Base-by-base conservation (phyloP, 768 basidiomycete genomes). In the Mycena rosella region DNA sequence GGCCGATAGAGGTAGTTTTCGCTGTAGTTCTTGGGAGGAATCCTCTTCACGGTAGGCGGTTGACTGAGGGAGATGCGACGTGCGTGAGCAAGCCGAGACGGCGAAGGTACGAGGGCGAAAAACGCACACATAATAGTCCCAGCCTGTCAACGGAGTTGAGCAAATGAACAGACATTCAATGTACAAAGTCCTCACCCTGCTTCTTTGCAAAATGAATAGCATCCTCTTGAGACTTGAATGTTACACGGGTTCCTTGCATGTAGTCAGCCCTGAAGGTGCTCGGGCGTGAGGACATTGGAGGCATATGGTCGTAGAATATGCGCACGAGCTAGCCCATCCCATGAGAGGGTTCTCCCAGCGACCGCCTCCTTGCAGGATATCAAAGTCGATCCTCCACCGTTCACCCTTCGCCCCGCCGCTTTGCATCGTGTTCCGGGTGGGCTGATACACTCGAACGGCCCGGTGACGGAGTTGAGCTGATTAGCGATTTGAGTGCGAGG, bases 261-360 rank as follows among this genome's bases (percentile, higher is more conserved):
- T 98, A 98, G 79, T 98, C 96, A 63, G 95, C 96, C 69, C 95
- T 95, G 67, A 20, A 22, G 47, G 34, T 26, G 36, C 67, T 49
- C 48, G 36, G 47, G 55, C 54, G 44, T 40, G 60, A 70, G 56
- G n/a, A 59, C 53, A 54, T 59, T 22, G 44, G 58, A 17, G 24
- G 15, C 29, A n/a, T 27, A 15, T 56, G 17, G 26, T 8, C 32
- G 20, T 20, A 13, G 24, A 59, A 57, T 26, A 30, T 40, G 32
- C 93, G 80, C 77, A 96, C 93, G 95, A 96, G 83, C 91, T 94
- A 0, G 96, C 96, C 85, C 88, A 99, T 48, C 97, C 97, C 95
- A 99, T 99, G 72, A 99, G 78, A 5, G 95, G 95, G 76, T 99
- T 99, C 86, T 98, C 96, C 97, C 97, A 99, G 57, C 97, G 87